A percentile compares a stretch with the other conserved stretches of the same genome.
phyloP scores from a whole-genome alignment of 768 basidiomycete genomes.

The Tricholoma terreum region DNA sequence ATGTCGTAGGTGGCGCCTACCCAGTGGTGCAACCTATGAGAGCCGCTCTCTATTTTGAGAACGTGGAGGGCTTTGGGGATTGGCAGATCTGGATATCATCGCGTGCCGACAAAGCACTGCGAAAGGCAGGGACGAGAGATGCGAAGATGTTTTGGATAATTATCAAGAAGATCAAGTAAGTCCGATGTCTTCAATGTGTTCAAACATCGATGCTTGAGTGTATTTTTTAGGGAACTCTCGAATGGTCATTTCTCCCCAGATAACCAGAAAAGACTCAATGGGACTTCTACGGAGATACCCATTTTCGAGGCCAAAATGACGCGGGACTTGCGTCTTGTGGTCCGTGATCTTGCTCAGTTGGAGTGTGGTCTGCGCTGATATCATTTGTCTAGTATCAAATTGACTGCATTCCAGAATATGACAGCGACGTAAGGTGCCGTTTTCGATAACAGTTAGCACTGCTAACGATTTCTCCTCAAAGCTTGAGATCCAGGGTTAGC shows the following conservation, averaged over 20 bases:
- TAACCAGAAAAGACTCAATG: conserved; percentile 60
- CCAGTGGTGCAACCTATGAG: too few relatives aligned
- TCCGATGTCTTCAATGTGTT: neutral
- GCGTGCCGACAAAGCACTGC: conserved; percentile 46
- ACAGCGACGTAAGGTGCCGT: conserved; percentile 14
- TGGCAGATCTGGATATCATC: conserved; percentile 60
- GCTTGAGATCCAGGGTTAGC: neutral
- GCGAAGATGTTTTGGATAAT: conserved; percentile 48
- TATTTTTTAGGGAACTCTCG: conserved; percentile 58
- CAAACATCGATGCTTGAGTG: neutral
- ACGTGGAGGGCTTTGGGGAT: conserved; percentile 55
- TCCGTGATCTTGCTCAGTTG: conserved; percentile 21
- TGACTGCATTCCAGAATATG: conserved; percentile 41
- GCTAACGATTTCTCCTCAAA: neutral
- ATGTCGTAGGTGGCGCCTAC: too few relatives aligned
- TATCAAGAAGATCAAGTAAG: conserved; percentile 67
- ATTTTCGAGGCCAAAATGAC: conserved; percentile 71
- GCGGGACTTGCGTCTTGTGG: conserved; percentile 46
- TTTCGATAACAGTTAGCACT: neutral
- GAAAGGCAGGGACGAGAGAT: conserved; percentile 44
- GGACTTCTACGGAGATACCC: conserved; percentile 42
- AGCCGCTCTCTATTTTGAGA: conserved; percentile 60
- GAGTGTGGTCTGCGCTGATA: neutral
- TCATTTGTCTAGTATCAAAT: conserved; percentile 42
- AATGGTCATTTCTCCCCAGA: conserved; percentile 65